These are phyloP conservation scores for Aphelidium insulamus DNA, from an alignment of 371 early-diverging fungal species.

Conservation along the genomic window DNA sequence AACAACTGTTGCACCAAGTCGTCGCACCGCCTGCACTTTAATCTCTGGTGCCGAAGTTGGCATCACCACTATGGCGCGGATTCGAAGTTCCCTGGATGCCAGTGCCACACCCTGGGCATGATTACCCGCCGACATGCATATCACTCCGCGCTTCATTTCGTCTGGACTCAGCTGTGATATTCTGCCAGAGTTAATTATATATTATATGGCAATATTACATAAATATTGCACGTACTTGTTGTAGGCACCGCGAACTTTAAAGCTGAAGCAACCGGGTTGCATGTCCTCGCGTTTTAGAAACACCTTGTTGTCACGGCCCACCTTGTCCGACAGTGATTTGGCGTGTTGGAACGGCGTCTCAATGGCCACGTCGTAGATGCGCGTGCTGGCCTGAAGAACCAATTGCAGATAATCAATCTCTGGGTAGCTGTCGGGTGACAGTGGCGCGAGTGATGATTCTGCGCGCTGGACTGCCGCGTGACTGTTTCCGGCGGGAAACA, in stretches of 20 bases:
- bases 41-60: constrained; percentile 19
- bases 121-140: constrained; percentile 20
- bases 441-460: too few relatives aligned
- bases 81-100: constrained; percentile 15
- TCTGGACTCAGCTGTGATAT: constrained; percentile 6
- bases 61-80: constrained; percentile 27
- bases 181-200: too few relatives aligned
- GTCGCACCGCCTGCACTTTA: constrained; percentile 22
- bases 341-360: background rate
- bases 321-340: background rate
- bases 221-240: constrained; percentile 16
- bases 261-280: constrained; percentile 20
- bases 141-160: constrained; percentile 12
- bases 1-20: constrained; percentile 24
- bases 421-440: too few relatives aligned
- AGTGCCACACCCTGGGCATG: constrained; percentile 24
- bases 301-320: constrained; percentile 5
- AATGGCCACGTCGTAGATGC: constrained; percentile 1
- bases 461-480: too few relatives aligned
- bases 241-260: constrained; percentile 31
- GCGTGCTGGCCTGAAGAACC: too few relatives aligned
- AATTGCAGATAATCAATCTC: too few relatives aligned
- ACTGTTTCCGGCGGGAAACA: too few relatives aligned
- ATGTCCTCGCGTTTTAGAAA: constrained; percentile 30
- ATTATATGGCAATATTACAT: too few relatives aligned